A percentile compares a stretch with the other conserved stretches of the same genome.
Evolutionary conservation across 192 early-diverging fungal species (phyloP).

Genomic region (Geranomyces variabilis): DNA sequence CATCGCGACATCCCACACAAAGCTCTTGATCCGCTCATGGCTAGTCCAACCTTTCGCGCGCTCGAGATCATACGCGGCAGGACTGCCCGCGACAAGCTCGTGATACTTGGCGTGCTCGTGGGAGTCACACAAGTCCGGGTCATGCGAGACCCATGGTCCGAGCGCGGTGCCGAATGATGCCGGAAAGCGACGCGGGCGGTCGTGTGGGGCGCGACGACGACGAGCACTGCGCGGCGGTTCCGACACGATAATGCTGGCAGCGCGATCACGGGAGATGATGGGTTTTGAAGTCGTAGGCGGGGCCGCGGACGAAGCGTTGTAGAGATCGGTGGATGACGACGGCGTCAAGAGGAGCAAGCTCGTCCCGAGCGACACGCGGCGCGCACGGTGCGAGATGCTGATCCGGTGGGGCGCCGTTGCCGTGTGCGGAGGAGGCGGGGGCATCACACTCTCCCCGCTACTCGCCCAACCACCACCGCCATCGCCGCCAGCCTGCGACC

Average conservation of each 20-base stretch:
- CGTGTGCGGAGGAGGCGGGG: neutral
- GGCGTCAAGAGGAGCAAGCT: no score
- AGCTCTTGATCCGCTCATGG: slow-evolving; percentile 6
- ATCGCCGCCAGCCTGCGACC: no score
- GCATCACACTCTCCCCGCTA: no score
- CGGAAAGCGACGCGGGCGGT: neutral
- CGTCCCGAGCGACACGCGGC: slow-evolving; percentile 16
- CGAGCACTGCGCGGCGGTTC: no score
- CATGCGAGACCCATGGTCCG: slow-evolving; percentile 31
- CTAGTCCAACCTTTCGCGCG: slow-evolving; percentile 26
- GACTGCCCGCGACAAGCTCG: slow-evolving; percentile 16
- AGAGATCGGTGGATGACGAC: neutral
- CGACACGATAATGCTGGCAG: no score
- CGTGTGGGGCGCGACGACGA: neutral
- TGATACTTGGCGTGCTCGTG: slow-evolving; percentile 25
- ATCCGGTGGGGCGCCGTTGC: neutral
- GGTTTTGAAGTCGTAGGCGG: neutral
- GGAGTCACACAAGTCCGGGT: slow-evolving; percentile 24
- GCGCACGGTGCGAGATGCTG: slow-evolving; percentile 11
- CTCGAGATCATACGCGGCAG: slow-evolving; percentile 14
- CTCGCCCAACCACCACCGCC: no score
- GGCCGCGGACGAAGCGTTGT: neutral
- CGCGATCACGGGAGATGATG: no score
- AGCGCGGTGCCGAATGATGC: slow-evolving; percentile 23
- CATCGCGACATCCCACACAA: slow-evolving; percentile 18